Percentiles rank a stretch among this genome's conserved stretches.
phyloP scores from a whole-genome alignment of 2,329 filamentous ascomycete species.

The Niveomyces coronatus region DNA sequence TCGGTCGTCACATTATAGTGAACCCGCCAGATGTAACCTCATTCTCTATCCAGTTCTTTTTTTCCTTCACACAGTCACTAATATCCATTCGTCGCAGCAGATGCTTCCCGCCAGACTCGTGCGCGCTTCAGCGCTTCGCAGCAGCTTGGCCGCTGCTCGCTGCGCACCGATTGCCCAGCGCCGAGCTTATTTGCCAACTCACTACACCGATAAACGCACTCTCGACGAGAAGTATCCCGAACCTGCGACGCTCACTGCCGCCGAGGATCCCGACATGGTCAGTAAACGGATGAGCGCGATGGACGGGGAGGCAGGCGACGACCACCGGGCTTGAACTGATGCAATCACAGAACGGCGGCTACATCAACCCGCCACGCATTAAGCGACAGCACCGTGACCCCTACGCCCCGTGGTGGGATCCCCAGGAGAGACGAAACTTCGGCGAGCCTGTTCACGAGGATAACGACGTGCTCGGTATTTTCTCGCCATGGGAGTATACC shows the following conservation, averaged over 20 bases:
- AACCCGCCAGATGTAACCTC: slow-evolving; percentile 21
- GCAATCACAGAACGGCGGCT: slow-evolving; percentile 75
- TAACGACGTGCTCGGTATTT: slow-evolving; percentile 83
- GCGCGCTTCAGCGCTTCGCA: slow-evolving; percentile 36
- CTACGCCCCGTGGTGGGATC: slow-evolving; percentile 91
- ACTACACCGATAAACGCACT: slow-evolving; percentile 34
- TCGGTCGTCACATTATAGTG: slow-evolving; percentile 22
- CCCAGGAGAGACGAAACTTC: slow-evolving; percentile 93
- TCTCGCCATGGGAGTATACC: slow-evolving; percentile 82
- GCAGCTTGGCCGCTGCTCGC: slow-evolving; percentile 34
- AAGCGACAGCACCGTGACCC: slow-evolving; percentile 93
- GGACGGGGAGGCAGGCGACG: too few relatives aligned
- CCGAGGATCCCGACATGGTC: slow-evolving; percentile 58
- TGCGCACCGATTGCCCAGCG: slow-evolving; percentile 44
- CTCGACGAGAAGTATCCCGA: slow-evolving; percentile 44
- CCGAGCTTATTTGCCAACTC: slow-evolving; percentile 45
- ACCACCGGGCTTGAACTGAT: too few relatives aligned
- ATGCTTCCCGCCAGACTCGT: slow-evolving; percentile 53
- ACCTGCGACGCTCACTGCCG: slow-evolving; percentile 38
- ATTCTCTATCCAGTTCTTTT: background rate
- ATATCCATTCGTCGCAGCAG: slow-evolving; percentile 23
- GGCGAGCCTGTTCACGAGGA: slow-evolving; percentile 96
- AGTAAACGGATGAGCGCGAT: too few relatives aligned
- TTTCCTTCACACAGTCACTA: slow-evolving; percentile 10
- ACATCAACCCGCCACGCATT: slow-evolving; percentile 65